Evolutionary conservation across 2,329 filamentous ascomycete species (phyloP), one percentile per base, ranked within the genome.

Genomic region (Fusarium multiceps): DNA sequence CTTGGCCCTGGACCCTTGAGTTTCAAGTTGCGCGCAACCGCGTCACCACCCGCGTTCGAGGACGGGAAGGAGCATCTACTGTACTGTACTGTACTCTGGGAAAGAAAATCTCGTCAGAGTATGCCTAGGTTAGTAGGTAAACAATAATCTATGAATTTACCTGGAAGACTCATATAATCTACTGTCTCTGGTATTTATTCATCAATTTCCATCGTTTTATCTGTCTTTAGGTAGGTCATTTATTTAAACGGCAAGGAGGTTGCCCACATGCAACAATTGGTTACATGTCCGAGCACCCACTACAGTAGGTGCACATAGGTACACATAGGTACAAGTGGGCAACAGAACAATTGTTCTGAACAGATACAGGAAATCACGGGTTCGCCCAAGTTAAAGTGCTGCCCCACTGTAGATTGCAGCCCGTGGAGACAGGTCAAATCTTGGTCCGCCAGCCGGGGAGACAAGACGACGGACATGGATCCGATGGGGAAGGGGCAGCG

Each of bases 11-110:
- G 67, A 69, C 66, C 66, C 54, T 67, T 69, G 49, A 48, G 66
- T 69, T 69, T 69, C 67, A 69, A 58, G 63, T 54, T 70, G 67
- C 45, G 54, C 50, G 28, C 21, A 50, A n/a, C 37, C 32, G 34
- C 47, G 30, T 50, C 30, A 34, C 30, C 30, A 32, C 28, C n/a
- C 28, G 16, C 21, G 47, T 16, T 49, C 10, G 7, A 37, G 47
- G 47, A 37, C 48, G 42, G 46, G 11, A 47, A 41, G 34, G 40
- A 61, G 18, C 12, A 48, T 27, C 27, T n/a, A 9, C 14, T 23
- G 27, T 32, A 16, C 14, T 48, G 46, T 48, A 32, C 20, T 37
- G 34, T 37, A 37, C 34, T n/a, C 34, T 6, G 18, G 10, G 34
- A 37, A 37, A 37, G 34, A n/a, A 37, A 37, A 49, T 16, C 2